phyloP scores from a whole-genome alignment of 306 rosid genomes.

The Carpinus fangiana region DNA sequence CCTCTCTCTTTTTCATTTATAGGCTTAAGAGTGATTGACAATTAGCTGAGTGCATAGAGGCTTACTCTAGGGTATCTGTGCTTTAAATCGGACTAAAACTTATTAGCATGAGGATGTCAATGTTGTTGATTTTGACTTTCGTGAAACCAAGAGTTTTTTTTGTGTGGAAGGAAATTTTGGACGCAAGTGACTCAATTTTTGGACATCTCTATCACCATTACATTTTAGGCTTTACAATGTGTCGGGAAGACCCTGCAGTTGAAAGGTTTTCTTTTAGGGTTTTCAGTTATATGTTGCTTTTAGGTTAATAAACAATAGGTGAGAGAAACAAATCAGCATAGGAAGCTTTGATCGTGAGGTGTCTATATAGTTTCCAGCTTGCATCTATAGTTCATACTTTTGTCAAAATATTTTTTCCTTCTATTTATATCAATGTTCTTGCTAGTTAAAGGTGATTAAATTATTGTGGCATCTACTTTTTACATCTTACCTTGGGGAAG shows the following conservation, averaged over 20 bases:
- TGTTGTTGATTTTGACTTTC: background rate
- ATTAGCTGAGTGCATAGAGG: background rate
- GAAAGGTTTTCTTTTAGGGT: background rate
- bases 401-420: background rate
- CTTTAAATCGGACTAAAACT: background rate
- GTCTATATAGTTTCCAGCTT: background rate
- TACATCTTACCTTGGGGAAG: slow-evolving; percentile 21
- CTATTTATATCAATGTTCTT: background rate
- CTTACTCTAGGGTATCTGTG: background rate
- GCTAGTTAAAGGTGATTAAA: background rate
- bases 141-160: background rate
- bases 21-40: background rate
- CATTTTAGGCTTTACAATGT: background rate
- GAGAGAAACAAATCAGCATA: background rate
- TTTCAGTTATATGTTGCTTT: background rate
- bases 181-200: background rate
- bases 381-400: background rate
- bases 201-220: background rate
- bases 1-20: background rate
- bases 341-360: background rate
- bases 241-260: background rate
- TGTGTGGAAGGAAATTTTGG: background rate
- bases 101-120: background rate
- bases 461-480: slow-evolving; percentile 2
- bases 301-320: background rate